Evolutionary conservation across 257 asterid species (phyloP), one percentile per base, ranked within the genome.

Genomic region (Plantago ovata): DNA sequence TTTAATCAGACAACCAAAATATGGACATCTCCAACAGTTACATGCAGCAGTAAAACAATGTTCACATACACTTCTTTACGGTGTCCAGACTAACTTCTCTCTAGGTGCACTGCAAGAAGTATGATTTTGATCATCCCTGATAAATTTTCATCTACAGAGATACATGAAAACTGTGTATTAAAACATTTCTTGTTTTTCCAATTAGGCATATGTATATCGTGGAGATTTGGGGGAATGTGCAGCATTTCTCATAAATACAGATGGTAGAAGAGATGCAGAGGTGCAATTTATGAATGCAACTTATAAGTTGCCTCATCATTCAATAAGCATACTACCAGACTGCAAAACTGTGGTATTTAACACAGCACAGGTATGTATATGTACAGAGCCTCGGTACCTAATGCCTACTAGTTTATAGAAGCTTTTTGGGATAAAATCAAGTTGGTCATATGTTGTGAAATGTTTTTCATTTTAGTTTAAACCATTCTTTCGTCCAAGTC

Each of bases 261-360:
- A 81, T 62, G 57, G 21, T 6, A 45, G 1, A 42, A 48, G 16
- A 10, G 57, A 23, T 19, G 88, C 64, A 12, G 43, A 14, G 15
- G 84, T 87, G 40, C 77, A 66, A 16, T 91, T 91, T 63, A 74
- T 52, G 42, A 75, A 83, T 45, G 67, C 53, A 10, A 56, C 79
- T 2, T 85, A 73, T 38, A 58, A 65, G 38, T 77, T 91, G 53
- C 94, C 90, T 61, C 86, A 56, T 11, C 68, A 63, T 47, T 91
- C 98, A 49, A 87, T 91, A 64, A 85, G 96, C 85, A 85, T 91
- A 70, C 69, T 91, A 68, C 95, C 96, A 0, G 94, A 91, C 55
- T 87, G 98, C 83, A 73, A 58, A 58, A 74, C 43, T 3, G 95
- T 72, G 33, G 85, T 75, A 10, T 91, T 85, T 66, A 87, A 91